These are phyloP conservation scores for Trichoderma gracile DNA, from an alignment of 2,329 filamentous ascomycete species.

Conservation along the genomic window DNA sequence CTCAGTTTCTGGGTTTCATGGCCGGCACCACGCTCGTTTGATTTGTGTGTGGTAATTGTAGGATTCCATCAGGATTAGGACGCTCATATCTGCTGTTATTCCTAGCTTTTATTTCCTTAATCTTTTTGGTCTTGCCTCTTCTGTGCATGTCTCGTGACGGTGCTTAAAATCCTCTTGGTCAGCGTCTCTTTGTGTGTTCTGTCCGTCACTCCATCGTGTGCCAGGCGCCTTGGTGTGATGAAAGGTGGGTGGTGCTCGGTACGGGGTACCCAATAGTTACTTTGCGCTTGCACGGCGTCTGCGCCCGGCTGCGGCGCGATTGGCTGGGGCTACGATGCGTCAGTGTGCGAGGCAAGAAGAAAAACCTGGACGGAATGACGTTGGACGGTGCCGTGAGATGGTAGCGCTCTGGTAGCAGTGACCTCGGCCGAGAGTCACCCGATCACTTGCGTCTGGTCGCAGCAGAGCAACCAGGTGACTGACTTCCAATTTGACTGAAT, in stretches of 20 bases:
- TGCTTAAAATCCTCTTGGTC: no score
- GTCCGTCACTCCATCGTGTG: background rate
- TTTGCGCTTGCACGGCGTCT: background rate
- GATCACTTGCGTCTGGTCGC: constrained; percentile 10
- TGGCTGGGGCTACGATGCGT: background rate
- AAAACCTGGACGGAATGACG: constrained; percentile 8
- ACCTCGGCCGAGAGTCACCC: constrained; percentile 12
- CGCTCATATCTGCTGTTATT: constrained; percentile 11
- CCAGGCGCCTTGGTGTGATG: background rate
- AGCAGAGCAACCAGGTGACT: background rate
- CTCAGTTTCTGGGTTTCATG: background rate
- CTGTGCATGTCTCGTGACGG: background rate
- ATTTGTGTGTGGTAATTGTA: constrained; percentile 21
- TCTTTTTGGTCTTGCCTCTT: background rate
- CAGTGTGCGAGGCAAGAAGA: background rate
- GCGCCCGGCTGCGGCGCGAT: background rate
- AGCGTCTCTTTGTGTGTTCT: no score
- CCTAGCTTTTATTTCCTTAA: background rate
- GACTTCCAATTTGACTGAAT: background rate
- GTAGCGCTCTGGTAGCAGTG: constrained; percentile 17
- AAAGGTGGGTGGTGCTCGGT: constrained; percentile 11
- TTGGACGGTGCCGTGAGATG: constrained; percentile 4
- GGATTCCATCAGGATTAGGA: constrained; percentile 21
- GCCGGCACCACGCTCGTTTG: constrained; percentile 23
- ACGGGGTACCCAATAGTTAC: constrained; percentile 4